Percentiles rank a stretch among this genome's conserved stretches.
These are phyloP conservation scores for Colletotrichum endophyticum DNA, from an alignment of 2,329 filamentous ascomycete species.

Conservation along the genomic window DNA sequence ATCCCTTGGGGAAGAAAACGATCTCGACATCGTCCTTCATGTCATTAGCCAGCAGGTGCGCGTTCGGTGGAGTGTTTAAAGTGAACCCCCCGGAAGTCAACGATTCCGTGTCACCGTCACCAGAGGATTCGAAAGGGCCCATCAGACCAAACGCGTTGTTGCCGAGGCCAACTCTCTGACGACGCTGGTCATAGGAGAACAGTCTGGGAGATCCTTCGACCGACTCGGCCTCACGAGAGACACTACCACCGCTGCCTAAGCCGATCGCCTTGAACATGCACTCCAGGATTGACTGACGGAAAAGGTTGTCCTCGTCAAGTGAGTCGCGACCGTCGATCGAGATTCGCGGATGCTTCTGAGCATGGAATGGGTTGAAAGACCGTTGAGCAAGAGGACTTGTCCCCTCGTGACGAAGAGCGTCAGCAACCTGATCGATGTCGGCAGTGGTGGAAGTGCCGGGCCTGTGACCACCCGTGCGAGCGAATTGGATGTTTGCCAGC, in stretches of 20 bases:
- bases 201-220: constrained; percentile 85
- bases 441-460: constrained; percentile 33
- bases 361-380: constrained; percentile 62
- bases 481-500: constrained; percentile 76
- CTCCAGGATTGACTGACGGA: constrained; percentile 87
- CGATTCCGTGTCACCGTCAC: constrained; percentile 87
- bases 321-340: constrained; percentile 76
- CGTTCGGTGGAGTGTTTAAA: constrained; percentile 65
- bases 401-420: constrained; percentile 38
- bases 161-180: constrained; percentile 76
- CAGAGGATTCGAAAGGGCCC: constrained; percentile 77
- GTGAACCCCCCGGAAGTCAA: constrained; percentile 74
- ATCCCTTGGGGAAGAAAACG: constrained; percentile 94
- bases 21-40: constrained; percentile 94
- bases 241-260: constrained; percentile 71
- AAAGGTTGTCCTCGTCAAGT: constrained; percentile 85
- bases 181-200: constrained; percentile 80
- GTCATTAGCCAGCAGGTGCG: constrained; percentile 74
- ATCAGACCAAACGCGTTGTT: constrained; percentile 91
- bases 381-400: constrained; percentile 54
- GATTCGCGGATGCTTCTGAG: constrained; percentile 52
- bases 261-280: constrained; percentile 97
- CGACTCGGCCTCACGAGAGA: constrained; percentile 72
- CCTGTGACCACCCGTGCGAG: constrained; percentile 61
- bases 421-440: constrained; percentile 27